Evolutionary conservation across 139 green algal genomes (phyloP).

Genomic region (Closterium sp.): DNA sequence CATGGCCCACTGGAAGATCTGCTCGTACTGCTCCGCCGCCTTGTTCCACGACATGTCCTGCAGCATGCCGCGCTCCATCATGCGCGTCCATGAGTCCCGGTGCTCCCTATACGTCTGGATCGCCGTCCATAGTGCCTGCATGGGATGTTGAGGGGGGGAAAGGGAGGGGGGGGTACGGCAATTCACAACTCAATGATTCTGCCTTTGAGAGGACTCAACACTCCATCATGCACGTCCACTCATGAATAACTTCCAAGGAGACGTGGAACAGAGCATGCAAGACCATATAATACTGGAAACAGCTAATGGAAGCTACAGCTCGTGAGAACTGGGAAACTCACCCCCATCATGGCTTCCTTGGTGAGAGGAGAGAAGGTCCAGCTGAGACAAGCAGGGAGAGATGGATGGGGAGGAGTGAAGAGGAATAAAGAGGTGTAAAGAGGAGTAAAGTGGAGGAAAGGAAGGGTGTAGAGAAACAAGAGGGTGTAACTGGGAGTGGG

Average conservation of each 20-base stretch:
- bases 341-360: conserved; percentile 39
- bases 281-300: too few relatives aligned
- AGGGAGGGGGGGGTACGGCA: neutral
- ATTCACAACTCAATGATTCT: neutral
- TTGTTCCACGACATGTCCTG: conserved; percentile 86
- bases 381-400: conserved; percentile 2
- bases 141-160: neutral
- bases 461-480: neutral
- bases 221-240: conserved; percentile 3
- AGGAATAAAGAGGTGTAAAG: too few relatives aligned
- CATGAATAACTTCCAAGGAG: too few relatives aligned
- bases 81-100: conserved; percentile 44
- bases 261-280: too few relatives aligned
- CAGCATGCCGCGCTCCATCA: conserved; percentile 68
- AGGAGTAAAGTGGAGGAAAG: neutral
- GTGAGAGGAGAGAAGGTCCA: conserved; percentile 43
- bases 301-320: too few relatives aligned
- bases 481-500: too few relatives aligned
- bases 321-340: conserved; percentile 31
- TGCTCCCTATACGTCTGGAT: conserved; percentile 61
- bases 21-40: conserved; percentile 86
- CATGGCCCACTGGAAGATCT: conserved; percentile 85
- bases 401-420: neutral
- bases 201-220: neutral
- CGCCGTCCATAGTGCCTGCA: conserved; percentile 57